These are phyloP conservation scores for Oryza longistaminata DNA, from an alignment of 176 grass and related monocot genomes.

Conservation along the genomic window DNA sequence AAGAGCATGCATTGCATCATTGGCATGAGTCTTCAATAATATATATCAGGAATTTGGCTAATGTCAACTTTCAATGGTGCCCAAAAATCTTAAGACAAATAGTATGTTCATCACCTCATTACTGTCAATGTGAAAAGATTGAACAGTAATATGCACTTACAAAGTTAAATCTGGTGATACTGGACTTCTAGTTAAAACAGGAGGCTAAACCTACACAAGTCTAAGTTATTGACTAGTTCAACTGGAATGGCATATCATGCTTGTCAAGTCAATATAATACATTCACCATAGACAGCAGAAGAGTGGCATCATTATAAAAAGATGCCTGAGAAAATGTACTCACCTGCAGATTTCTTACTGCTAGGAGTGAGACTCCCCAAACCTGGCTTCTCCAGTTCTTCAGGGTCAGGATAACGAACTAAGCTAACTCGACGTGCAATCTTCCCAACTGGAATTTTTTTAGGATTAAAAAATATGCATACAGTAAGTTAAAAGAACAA, in stretches of 20 bases:
- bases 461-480: constrained; percentile 31
- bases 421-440: constrained; percentile 65
- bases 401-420: constrained; percentile 67
- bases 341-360: constrained; percentile 63
- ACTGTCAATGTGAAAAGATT: background rate
- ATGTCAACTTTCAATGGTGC: background rate
- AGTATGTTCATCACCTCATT: background rate
- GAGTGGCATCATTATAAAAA: background rate
- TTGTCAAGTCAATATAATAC: background rate
- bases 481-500: constrained; percentile 2
- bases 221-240: background rate
- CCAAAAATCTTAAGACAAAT: background rate
- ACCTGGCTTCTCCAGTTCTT: constrained; percentile 60
- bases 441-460: constrained; percentile 64
- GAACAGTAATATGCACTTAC: background rate
- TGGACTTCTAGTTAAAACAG: background rate
- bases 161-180: background rate
- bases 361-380: constrained; percentile 37
- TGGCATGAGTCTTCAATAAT: background rate
- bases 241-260: background rate
- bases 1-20: background rate
- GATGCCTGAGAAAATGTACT: background rate
- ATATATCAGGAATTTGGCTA: background rate
- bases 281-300: background rate
- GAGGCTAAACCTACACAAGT: background rate